These are phyloP conservation scores for Aspergillus heteromorphus DNA, from an alignment of 495 filamentous ascomycete genomes.

Conservation along the genomic window DNA sequence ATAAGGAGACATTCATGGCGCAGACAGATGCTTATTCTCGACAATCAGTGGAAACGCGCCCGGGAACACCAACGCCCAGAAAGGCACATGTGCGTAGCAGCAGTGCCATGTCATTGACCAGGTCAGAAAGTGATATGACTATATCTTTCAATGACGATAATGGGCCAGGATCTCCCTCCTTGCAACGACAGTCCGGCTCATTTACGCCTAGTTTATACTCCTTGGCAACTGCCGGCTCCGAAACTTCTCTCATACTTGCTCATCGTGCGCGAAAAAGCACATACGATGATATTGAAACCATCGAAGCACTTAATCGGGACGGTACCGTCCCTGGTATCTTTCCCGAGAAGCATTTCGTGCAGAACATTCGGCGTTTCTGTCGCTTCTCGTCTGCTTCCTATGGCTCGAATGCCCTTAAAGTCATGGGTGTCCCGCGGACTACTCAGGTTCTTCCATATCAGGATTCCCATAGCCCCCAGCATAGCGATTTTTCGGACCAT, in stretches of 20 bases:
- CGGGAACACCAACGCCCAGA: constrained; percentile 43
- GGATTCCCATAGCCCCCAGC: constrained; percentile 52
- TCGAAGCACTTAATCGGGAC: constrained; percentile 50
- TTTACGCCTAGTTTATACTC: constrained; percentile 65
- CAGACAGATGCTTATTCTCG: constrained; percentile 58
- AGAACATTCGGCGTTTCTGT: constrained; percentile 69
- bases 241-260: constrained; percentile 58
- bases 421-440: constrained; percentile 59
- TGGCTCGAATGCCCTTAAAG: constrained; percentile 62
- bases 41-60: constrained; percentile 39
- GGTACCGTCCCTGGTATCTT: constrained; percentile 60
- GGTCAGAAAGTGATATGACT: constrained; percentile 41
- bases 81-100: constrained; percentile 45
- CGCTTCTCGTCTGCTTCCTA: constrained; percentile 76
- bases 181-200: constrained; percentile 29
- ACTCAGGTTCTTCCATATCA: constrained; percentile 33
- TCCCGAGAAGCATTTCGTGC: constrained; percentile 59
- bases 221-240: constrained; percentile 57
- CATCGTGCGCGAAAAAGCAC: constrained; percentile 46
- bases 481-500: constrained; percentile 67
- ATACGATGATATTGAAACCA: constrained; percentile 50
- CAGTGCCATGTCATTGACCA: constrained; percentile 42
- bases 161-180: constrained; percentile 27
- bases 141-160: constrained; percentile 27
- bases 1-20: constrained; percentile 52